Base-by-base conservation (phyloP, 1,284 basidiomycete genomes). In the Boletus calvinii region DNA sequence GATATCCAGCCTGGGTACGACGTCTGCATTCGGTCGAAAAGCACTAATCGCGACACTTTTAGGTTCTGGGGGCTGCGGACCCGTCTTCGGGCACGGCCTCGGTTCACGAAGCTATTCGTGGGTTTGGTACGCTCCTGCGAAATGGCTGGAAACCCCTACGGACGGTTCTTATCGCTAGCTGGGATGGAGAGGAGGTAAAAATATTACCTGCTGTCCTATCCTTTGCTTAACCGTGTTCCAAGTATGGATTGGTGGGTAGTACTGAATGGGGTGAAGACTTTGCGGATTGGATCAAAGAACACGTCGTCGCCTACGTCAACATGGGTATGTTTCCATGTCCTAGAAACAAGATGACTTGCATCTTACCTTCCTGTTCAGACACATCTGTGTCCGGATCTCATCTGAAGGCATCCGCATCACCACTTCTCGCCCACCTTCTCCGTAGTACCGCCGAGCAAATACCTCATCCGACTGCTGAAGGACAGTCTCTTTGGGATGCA, bases 241-340 rank as follows among this genome's bases (percentile, higher is more conserved):
- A 85, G 79, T 90, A 88, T 55, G 90, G 90, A 36, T 72, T 92
- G 29, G 77, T 94, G 49, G 91, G 91, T 10, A 84, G 81, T 56
- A 90, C 87, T 9, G 90, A 92, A 68, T 91, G 82, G 74, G 85
- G 84, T 11, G 91, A 92, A 65, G 89, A 92, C 66, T 93, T 91
- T 62, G 71, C 80, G 3, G 75, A 81, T n/a, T 92, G 84, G 81
- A 79, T 92, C 46, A 69, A 74, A 50, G 69, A 78, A 44, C 77
- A 90, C 56, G 84, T 86, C 17, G 88, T 90, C 17, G 80, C 86
- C 2, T 94, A 94, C 67, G 71, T 92, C 53, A 94, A 94, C 68
- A 68, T 85, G 20, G 85, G 81, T 80, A 59, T 41, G 75, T 62
- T 56, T n/a, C 15, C n/a, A 7, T 38, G 6, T 18, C 12, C 38